Conservation (phyloP, 371 early-diverging fungal species). For the Mucor piriformis region DNA sequence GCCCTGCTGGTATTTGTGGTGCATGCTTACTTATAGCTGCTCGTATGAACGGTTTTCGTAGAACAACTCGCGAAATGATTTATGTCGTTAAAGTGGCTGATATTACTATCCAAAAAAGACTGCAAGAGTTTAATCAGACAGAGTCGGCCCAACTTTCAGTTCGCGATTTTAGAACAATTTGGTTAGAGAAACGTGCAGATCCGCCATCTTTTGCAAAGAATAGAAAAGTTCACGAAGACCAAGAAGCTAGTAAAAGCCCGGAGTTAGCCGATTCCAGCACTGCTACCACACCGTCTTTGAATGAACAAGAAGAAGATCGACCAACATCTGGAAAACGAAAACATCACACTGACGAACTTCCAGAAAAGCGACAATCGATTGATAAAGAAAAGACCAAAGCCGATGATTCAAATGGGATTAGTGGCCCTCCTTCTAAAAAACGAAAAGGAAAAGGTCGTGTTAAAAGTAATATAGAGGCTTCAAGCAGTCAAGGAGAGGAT, state of each 20-base stretch:
- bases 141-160: slow-evolving; percentile 88
- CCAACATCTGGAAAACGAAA: neutral
- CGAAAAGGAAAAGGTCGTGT: neutral
- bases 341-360: too few relatives aligned
- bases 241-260: slow-evolving; percentile 3
- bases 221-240: slow-evolving; percentile 37
- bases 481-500: too few relatives aligned
- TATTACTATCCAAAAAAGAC: slow-evolving; percentile 84
- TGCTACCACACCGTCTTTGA: too few relatives aligned
- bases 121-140: slow-evolving; percentile 90
- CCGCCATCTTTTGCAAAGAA: slow-evolving; percentile 87
- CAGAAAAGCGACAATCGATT: too few relatives aligned
- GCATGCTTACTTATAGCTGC: slow-evolving; percentile 96
- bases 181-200: slow-evolving; percentile 88
- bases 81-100: slow-evolving; percentile 94
- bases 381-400: too few relatives aligned
- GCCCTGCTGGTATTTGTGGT: slow-evolving; percentile 99
- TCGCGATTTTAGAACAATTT: slow-evolving; percentile 85
- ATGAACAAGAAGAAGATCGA: neutral
- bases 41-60: slow-evolving; percentile 91
- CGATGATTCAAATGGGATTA: too few relatives aligned
- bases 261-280: too few relatives aligned
- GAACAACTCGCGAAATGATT: slow-evolving; percentile 89
- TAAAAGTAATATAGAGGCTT: too few relatives aligned
- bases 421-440: neutral